Base-by-base conservation (phyloP, 192 early-diverging fungal genomes). In the Backusella liffmaniae region DNA sequence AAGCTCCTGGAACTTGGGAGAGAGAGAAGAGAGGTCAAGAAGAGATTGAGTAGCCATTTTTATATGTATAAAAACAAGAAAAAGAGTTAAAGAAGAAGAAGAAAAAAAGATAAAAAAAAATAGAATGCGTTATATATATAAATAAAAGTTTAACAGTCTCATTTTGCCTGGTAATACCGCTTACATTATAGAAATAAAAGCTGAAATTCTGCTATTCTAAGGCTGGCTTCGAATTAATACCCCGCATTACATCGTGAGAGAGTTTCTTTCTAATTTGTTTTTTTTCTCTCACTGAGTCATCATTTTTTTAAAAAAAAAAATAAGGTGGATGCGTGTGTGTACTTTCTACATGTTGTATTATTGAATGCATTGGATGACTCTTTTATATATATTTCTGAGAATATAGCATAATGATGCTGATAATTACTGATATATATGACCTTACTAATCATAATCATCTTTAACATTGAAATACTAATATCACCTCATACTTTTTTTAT, bases 1-100 rank as follows among this genome's bases (percentile, higher is more conserved):
- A 39, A 90, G 74, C 26, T 90, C 83, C 56, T 83, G 81, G 74
- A 85, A 86, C 34, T 84, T 83, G 34, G 86, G 82, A 23, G 89
- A 90, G 53, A 90, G 73, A 18, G 39, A 72, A 7, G 56, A 70
- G 18, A 76, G 39, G 62, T 83, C 79, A 37, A 83, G 32, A 59
- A 83, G 77, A 56, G 75, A 46, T 36, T 83, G 76, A 39, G 75
- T 76, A 29, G 82, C 74, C 82, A 83, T 82, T 41, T 70, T 70
- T 32, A 39, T 66, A 39, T 44, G 26, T 26, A 34, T 26, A 62
- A 44, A 12, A 15, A 73, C 51, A 10, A 15, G 67, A 67, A 10
- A 8, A n/a, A 23, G 34, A 67, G 15, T 62, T 30, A 8, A 67
- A 35, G 26, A 39, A 70, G 34, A 36, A 72, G 41, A 72, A 62